Evolutionary conservation across 139 green algal genomes (phyloP).

Genomic region (Volvox reticuliferus): DNA sequence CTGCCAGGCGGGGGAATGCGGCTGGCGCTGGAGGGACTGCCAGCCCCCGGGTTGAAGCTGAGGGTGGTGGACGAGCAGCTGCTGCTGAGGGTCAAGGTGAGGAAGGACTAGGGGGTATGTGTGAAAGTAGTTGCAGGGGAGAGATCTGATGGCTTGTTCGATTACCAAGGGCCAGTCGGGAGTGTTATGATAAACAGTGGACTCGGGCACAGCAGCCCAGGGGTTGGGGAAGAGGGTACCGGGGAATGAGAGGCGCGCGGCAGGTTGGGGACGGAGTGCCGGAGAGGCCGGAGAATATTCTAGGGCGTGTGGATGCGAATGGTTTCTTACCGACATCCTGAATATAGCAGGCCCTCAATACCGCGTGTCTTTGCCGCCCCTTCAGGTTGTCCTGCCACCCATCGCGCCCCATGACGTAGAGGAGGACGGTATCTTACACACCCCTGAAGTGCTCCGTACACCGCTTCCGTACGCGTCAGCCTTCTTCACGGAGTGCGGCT

Average conservation of each 20-base stretch:
- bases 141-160: not conserved
- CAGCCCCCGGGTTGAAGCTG: conserved; percentile 23
- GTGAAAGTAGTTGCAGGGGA: not conserved
- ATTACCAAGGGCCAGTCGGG: too few species aligned
- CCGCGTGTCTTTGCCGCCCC: too few species aligned
- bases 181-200: too few species aligned
- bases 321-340: not conserved
- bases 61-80: conserved; percentile 45
- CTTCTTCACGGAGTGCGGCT: conserved; percentile 12
- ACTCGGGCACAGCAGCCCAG: not conserved
- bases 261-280: not conserved
- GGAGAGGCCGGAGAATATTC: not conserved
- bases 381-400: conserved; percentile 55
- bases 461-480: conserved; percentile 49
- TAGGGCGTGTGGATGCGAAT: not conserved
- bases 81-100: conserved; percentile 59
- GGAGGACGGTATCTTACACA: conserved; percentile 57
- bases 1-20: conserved; percentile 2
- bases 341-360: too few species aligned
- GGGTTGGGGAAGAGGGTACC: not conserved
- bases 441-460: conserved; percentile 17
- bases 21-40: not conserved
- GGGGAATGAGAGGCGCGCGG: not conserved
- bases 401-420: conserved; percentile 50
- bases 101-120: not conserved